Evolutionary conservation across 2,329 filamentous ascomycete species (phyloP).

Genomic region (Alternaria triticimaculans): DNA sequence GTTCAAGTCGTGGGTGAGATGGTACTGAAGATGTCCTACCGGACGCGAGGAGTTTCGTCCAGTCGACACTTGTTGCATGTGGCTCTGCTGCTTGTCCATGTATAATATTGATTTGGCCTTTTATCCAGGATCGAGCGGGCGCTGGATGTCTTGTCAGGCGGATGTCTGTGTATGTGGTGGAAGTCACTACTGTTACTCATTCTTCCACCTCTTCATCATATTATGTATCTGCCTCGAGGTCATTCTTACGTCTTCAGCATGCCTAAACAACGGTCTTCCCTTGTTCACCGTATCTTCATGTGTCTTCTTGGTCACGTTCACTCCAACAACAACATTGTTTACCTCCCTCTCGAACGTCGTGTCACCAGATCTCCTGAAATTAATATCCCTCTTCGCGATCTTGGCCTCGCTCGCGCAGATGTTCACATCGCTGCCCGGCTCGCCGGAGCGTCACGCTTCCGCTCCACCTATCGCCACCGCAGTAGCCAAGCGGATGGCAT

Average conservation of each 20-base stretch:
- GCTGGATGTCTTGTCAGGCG: neutral
- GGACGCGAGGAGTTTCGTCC: neutral
- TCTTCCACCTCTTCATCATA: neutral
- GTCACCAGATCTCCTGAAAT: neutral
- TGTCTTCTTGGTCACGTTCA: neutral
- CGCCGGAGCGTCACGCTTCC: neutral
- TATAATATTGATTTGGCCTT: neutral
- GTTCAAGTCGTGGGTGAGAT: neutral
- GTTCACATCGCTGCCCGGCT: neutral
- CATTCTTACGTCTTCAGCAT: neutral
- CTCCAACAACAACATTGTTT: neutral
- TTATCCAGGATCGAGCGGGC: neutral
- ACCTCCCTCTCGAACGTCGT: neutral
- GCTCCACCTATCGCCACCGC: neutral
- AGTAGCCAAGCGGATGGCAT: neutral
- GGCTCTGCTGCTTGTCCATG: neutral
- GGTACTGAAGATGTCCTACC: neutral
- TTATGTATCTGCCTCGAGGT: neutral
- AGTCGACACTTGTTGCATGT: neutral
- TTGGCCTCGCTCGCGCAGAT: neutral
- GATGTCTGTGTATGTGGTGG: neutral
- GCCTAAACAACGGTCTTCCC: neutral
- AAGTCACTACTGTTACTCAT: neutral
- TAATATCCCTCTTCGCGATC: neutral
- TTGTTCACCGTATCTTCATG: accelerated